Base-by-base conservation (phyloP, 192 early-diverging fungal genomes). In the Spizellomyces sp. region DNA sequence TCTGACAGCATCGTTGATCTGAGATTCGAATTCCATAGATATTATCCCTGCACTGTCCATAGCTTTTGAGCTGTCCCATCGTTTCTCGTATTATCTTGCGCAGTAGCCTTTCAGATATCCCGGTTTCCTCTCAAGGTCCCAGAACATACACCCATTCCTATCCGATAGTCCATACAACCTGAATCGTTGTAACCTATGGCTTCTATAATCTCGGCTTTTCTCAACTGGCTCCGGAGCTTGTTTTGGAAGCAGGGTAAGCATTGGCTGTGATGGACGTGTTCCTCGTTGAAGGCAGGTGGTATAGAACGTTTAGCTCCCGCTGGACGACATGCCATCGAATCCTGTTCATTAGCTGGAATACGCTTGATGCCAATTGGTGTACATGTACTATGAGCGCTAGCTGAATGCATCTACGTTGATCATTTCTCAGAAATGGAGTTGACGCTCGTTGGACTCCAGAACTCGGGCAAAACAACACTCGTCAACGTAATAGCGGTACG, bases 401-500 rank as follows among this genome's bases (percentile, higher is more conserved):
- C 42, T 36, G 84, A 84, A 64, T 80, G 86, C 42, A 86, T 89
- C 55, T 19, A 27, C 9, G 15, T 41, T 46, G n/a, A 1, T 66
- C 15, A 22, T 21, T 66, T 48, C 8, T 1, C 70, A 85, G 85
- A 87, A 66, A 86, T 87, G 84, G 86, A 87, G 67, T 73, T 87
- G 48, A 87, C 86, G 4, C 73, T 87, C 41, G 86, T 87, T 42
- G 86, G 86, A 17, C 75, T 87, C 22, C 85, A 87, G 80, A 80
- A 87, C 70, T 86, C 84, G 12, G 85, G 85, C 42, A 87, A 87
- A 56, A 86, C 85, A 42, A 87, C 86, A 5, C 75, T 87, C 10
- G 86, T 87, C 9, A 87, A 87, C 67, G 86, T 87, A 2, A 77
- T 87, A 43, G 83, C 84, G 47, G 85, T 87, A 60, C 17, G 74